phyloP scores from a whole-genome alignment of 257 asterid species.

The Plectranthus barbatus region DNA sequence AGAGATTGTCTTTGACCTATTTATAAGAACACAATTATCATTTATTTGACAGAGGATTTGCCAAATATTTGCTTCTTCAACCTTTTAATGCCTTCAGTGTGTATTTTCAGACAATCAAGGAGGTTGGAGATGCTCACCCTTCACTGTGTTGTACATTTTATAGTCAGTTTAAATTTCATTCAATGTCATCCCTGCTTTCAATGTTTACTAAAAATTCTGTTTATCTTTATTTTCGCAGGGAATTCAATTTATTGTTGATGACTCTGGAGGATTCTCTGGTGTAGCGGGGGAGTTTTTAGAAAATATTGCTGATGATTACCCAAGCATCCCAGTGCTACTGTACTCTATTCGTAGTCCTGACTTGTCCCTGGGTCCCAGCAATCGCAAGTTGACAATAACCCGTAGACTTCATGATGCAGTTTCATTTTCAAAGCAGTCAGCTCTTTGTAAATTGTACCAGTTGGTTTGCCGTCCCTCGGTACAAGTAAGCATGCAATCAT shows the following conservation, averaged over 20 bases:
- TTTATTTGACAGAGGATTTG: neutral
- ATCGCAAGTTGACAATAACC: conserved; percentile 45
- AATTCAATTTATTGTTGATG: conserved; percentile 75
- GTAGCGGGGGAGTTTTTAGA: conserved; percentile 74
- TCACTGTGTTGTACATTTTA: neutral
- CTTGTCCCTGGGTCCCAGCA: conserved; percentile 27
- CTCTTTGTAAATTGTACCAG: conserved; percentile 68
- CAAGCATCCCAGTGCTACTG: conserved; percentile 73
- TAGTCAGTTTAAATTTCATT: neutral
- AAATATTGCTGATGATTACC: conserved; percentile 81
- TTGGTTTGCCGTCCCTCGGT: conserved; percentile 73
- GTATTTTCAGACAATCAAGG: neutral
- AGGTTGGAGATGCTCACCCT: neutral
- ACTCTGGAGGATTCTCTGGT: conserved; percentile 88
- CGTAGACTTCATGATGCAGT: conserved; percentile 73
- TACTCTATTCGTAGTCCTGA: conserved; percentile 59
- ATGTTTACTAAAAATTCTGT: neutral
- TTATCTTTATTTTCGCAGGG: conserved; percentile 39
- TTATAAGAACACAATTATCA: neutral
- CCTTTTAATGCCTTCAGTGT: neutral
- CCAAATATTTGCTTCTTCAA: neutral
- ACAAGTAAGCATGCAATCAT: conserved; percentile 44
- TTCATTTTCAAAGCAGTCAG: conserved; percentile 68
- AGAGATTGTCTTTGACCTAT: neutral
- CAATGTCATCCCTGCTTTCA: neutral